A percentile compares a stretch with the other conserved stretches of the same genome.
Conservation (phyloP, 805 yeast genomes). For the Tetrapisispora iriomotensis region DNA sequence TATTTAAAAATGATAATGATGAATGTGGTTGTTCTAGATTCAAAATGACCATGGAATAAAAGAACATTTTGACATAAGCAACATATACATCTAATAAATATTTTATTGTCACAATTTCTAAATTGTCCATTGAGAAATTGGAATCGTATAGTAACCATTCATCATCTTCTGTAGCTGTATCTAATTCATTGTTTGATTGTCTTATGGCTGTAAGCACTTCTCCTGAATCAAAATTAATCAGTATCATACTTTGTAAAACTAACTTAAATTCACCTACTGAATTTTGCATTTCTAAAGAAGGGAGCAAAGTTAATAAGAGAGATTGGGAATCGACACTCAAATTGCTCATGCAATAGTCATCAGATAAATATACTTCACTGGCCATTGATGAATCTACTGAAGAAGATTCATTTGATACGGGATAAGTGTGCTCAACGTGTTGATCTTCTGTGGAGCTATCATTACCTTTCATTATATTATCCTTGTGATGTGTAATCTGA, state of each 20-base stretch:
- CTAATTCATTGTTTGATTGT: conserved; percentile 21
- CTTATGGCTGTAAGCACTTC: conserved; percentile 27
- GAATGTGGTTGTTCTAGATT: not conserved
- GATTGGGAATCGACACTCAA: conserved; percentile 7
- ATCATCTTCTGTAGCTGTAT: conserved; percentile 27
- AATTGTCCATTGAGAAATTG: conserved; percentile 29
- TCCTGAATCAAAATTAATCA: conserved; percentile 18
- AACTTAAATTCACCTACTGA: conserved; percentile 25
- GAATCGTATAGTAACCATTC: conserved; percentile 36
- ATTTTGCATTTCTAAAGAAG: conserved; percentile 25
- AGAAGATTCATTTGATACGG: not conserved
- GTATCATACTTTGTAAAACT: conserved; percentile 26
- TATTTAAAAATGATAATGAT: not conserved
- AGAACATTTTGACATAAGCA: conserved; percentile 10
- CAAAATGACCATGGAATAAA: conserved; percentile 16
- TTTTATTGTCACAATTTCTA: conserved; percentile 15
- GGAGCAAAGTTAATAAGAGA: conserved; percentile 21
- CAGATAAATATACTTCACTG: conserved; percentile 4
- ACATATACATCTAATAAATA: conserved; percentile 11
- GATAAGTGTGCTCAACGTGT: too few species aligned
- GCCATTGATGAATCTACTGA: not conserved
- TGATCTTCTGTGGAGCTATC: not conserved
- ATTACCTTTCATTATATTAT: conserved; percentile 5
- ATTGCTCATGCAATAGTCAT: conserved; percentile 2
- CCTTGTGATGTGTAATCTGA: conserved; percentile 10